Evolutionary conservation across 202 grass and related monocot genomes (phyloP).

Genomic region (Carex sylvatica): DNA sequence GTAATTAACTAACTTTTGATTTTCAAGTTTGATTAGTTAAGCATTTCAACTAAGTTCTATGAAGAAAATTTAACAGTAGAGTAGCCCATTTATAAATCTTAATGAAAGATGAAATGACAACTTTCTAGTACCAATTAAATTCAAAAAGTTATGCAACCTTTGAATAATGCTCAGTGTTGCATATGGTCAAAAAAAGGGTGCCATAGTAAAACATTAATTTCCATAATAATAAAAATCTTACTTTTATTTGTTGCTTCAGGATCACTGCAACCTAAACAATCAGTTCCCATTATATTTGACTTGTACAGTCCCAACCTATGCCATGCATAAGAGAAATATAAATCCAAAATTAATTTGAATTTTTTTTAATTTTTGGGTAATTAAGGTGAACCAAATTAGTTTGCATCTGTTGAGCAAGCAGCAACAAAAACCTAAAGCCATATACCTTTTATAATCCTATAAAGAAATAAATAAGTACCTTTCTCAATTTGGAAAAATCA

Average conservation of each 20-base stretch:
- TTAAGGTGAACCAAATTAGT: background rate
- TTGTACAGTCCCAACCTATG: no score
- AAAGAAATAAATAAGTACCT: constrained; percentile 32
- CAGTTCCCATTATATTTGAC: constrained; percentile 25
- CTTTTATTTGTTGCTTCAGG: constrained; percentile 59
- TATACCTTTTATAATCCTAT: background rate
- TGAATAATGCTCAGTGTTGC: no score
- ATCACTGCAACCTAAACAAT: constrained; percentile 43
- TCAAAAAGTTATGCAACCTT: no score
- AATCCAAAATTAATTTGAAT: no score
- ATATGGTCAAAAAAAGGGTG: no score
- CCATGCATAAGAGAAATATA: no score
- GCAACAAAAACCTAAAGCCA: background rate
- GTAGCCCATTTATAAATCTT: background rate
- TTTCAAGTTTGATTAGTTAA: background rate
- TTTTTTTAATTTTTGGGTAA: no score
- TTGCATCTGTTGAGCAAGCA: constrained; percentile 8
- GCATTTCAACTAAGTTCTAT: background rate
- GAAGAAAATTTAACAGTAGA: background rate
- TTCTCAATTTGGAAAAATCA: constrained; percentile 48
- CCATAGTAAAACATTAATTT: background rate
- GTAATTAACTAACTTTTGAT: background rate
- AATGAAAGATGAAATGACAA: background rate
- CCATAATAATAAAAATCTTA: constrained; percentile 18
- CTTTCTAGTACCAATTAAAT: background rate